phyloP scores from a whole-genome alignment of 441 rosid species.

The Macaranga tanarius region DNA sequence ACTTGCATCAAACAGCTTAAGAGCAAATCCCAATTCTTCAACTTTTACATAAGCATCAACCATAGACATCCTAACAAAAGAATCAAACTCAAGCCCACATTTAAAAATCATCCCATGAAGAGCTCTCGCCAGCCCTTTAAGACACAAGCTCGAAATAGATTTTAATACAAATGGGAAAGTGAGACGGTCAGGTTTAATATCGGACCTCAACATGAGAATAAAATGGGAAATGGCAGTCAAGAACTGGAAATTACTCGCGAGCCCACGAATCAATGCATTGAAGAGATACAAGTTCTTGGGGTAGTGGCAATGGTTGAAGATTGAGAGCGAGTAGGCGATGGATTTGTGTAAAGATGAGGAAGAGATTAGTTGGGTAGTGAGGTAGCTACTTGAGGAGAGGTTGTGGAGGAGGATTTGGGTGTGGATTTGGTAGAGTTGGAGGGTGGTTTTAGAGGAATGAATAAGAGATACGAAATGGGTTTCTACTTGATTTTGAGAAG shows the following conservation, averaged over 20 bases:
- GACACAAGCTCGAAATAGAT: slow-evolving; percentile 38
- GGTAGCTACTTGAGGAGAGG: slow-evolving; percentile 40
- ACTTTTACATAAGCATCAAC: slow-evolving; percentile 54
- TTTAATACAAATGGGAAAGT: slow-evolving; percentile 58
- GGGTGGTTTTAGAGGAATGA: slow-evolving; percentile 39
- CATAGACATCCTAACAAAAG: slow-evolving; percentile 48
- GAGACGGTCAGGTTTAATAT: slow-evolving; percentile 46
- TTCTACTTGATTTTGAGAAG: slow-evolving; percentile 26
- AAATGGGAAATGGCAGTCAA: slow-evolving; percentile 42
- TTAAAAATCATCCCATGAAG: slow-evolving; percentile 47
- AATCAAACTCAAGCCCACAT: slow-evolving; percentile 42
- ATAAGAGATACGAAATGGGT: slow-evolving; percentile 46
- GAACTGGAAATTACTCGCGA: slow-evolving; percentile 38
- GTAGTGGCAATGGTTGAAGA: slow-evolving; percentile 36
- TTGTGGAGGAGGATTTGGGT: slow-evolving; percentile 50
- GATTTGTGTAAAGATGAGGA: slow-evolving; percentile 43
- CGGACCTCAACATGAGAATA: slow-evolving; percentile 44
- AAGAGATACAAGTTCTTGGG: slow-evolving; percentile 47
- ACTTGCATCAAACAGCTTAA: slow-evolving; percentile 62
- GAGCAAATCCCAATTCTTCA: slow-evolving; percentile 30
- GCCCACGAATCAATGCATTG: slow-evolving; percentile 59
- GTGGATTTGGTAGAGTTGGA: slow-evolving; percentile 51
- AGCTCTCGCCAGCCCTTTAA: slow-evolving; percentile 35
- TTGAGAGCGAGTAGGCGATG: slow-evolving; percentile 40
- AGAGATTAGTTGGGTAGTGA: slow-evolving; percentile 51